phyloP scores from a whole-genome alignment of 371 early-diverging fungal species.

The Rhizopus delemar region DNA sequence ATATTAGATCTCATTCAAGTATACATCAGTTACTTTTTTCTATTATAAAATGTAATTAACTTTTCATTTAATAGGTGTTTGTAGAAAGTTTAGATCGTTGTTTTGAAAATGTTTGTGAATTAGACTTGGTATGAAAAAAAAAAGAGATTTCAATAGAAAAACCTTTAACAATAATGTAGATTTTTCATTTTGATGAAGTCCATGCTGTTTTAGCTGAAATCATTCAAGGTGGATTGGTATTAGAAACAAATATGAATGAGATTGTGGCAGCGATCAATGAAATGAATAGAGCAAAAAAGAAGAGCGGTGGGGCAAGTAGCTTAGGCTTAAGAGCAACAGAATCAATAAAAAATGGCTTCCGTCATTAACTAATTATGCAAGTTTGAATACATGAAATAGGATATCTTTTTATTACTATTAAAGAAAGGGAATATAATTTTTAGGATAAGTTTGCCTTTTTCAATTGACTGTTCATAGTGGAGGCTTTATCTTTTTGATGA shows the following conservation, averaged over 20 bases:
- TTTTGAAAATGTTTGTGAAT: conserved; percentile 95
- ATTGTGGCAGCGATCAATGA: conserved; percentile 66
- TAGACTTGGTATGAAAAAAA: conserved; percentile 74
- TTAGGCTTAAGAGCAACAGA: conserved; percentile 46
- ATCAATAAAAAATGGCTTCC: conserved; percentile 44
- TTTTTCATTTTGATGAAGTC: conserved; percentile 72
- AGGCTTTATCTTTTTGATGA: not conserved
- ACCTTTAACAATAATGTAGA: conserved; percentile 35
- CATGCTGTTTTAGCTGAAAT: conserved; percentile 79
- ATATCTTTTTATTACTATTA: no score
- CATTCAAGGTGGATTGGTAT: conserved; percentile 76
- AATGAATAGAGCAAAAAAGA: conserved; percentile 52
- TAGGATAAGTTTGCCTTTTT: not conserved
- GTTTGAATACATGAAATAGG: not conserved
- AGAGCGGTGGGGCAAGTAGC: conserved; percentile 37
- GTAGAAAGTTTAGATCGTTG: conserved; percentile 92
- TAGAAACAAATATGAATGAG: conserved; percentile 68
- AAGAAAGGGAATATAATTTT: not conserved
- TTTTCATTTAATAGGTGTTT: conserved; percentile 68
- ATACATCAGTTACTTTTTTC: conserved; percentile 9
- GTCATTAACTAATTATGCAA: conserved; percentile 24
- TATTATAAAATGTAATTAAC: conserved; percentile 25
- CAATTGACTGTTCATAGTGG: not conserved
- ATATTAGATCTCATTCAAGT: conserved; percentile 93
- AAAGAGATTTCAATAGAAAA: conserved; percentile 1